Base-by-base conservation (phyloP, 768 basidiomycete genomes). In the Krasilnikovozyma curviuscula region DNA sequence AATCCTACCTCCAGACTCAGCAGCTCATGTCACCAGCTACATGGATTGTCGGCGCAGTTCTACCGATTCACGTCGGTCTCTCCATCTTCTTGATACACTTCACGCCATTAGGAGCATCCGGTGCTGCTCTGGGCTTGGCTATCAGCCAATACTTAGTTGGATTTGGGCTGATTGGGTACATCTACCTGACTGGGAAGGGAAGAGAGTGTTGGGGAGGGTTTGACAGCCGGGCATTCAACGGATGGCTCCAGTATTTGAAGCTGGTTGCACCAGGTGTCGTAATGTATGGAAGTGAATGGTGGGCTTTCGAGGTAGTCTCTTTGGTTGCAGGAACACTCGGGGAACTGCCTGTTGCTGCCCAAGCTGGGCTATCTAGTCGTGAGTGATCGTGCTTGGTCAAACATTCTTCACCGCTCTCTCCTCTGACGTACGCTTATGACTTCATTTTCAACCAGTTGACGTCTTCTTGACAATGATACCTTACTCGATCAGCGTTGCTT, bases 271-370 rank as follows among this genome's bases (percentile, higher is more conserved):
- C 81, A 0, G 81, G 80, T 0, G 79, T 83, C 37, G 56, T 81
- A 24, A 81, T 81, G 79, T 73, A 81, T 25, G 78, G 77, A 19
- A 80, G 79, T 3, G 81, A 83, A 67, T 83, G 80, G 80, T 77
- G 77, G 37, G 78, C 80, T 0, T 83, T 83, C 54, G 81, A 83
- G 58, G 80, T 83, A 32, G 81, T 83, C 10, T 79, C 81, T 4
- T 66, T 83, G 21, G 77, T 78, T 16, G 81, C 81, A 3, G 81
- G 79, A 4, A 69, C 74, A 18, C 67, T 83, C 3, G 81, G 80
- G 7, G 59, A 70, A n/a, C 59, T 79, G 28, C 67, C 78, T 1
- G 69, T 83, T 30, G 79, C 78, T 3, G 80, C 78, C 2, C 81
- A 83, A 55, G 77, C 78, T 0, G 74, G 49, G 2, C 13, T 50